These are phyloP conservation scores for Zarea fungicola DNA, from an alignment of 2,329 filamentous ascomycete genomes.

Conservation along the genomic window DNA sequence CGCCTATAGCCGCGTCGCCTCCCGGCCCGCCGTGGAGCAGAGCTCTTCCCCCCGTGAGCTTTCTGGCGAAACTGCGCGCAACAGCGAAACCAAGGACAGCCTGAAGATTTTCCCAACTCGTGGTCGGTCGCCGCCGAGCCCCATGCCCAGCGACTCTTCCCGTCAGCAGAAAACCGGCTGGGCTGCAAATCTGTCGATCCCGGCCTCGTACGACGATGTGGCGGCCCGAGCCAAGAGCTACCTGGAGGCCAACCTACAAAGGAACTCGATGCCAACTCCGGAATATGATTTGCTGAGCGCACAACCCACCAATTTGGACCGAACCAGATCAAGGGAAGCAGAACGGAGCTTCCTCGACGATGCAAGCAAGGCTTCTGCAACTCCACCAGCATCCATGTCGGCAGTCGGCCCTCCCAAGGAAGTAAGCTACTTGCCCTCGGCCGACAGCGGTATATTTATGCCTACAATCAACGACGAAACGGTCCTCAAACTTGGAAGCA, in stretches of 20 bases:
- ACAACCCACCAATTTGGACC: not conserved
- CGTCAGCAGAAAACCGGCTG: not conserved
- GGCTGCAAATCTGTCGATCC: not conserved
- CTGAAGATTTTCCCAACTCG: slow-evolving; percentile 10
- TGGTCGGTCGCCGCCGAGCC: slow-evolving; percentile 15
- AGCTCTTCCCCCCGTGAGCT: slow-evolving; percentile 1
- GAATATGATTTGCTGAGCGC: not conserved
- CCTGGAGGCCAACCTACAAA: not conserved
- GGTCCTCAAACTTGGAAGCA: not conserved
- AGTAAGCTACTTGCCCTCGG: not conserved
- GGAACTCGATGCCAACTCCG: slow-evolving; percentile 8
- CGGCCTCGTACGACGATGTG: slow-evolving; percentile 1
- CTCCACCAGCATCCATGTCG: not conserved
- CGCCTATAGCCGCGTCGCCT: slow-evolving; percentile 2
- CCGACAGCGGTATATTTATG: slow-evolving; percentile 1
- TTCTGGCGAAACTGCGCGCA: slow-evolving; percentile 1
- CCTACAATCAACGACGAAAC: slow-evolving; percentile 4
- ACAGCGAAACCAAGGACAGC: slow-evolving; percentile 6
- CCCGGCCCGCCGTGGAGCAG: not conserved
- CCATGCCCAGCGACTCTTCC: slow-evolving; percentile 12
- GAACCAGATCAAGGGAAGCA: not conserved
- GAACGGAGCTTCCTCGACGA: not conserved
- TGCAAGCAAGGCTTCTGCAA: not conserved
- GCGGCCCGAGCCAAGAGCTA: not conserved
- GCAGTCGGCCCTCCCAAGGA: not conserved